Evolutionary conservation across 2,329 filamentous ascomycete species (phyloP), one percentile per base, ranked within the genome.

Genomic region (Pseudogymnoascus sp.): DNA sequence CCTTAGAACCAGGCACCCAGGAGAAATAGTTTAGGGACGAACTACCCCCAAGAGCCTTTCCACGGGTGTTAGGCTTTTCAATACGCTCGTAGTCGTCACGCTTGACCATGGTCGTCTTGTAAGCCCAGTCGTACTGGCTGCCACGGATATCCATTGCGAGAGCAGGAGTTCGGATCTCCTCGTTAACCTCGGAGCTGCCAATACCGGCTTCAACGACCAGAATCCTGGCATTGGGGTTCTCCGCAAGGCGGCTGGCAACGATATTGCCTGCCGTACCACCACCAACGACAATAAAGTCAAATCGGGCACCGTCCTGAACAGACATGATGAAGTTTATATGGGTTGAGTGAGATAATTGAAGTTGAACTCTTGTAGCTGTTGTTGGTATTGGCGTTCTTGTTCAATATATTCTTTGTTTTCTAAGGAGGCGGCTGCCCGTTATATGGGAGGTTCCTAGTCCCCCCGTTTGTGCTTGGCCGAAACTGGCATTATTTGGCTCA

Each of bases 21-120:
- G 83, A 86, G 72, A 82, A 86, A 71, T 87, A 88, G 73, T 88
- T 88, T 77, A 72, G 84, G 84, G 8, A 85, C 81, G 42, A 84
- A 79, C 8, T 83, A 7, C 75, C 75, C 21, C 77, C 75, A 0
- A 77, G 70, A 1, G 72, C 67, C 62, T n/a, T n/a, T n/a, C n/a
- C n/a, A n/a, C n/a, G n/a, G n/a, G n/a, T n/a, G n/a, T n/a, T n/a
- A n/a, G n/a, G 83, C 75, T 86, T 86, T 70, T 87, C 83, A 38
- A 86, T 75, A 10, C 84, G 81, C 61, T 81, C 80, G 69, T 86
- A 86, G 68, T 86, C 82, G 10, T 77, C 75, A 1, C 82, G 78
- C 62, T 84, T 78, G 26, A 86, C 79, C 74, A 87, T 80, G 31
- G 82, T 85, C 1, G 82, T 82, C 74, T 86, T 86, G 73, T 85